phyloP scores from a whole-genome alignment of 1,284 basidiomycete species.

The Coniferiporia weirii region DNA sequence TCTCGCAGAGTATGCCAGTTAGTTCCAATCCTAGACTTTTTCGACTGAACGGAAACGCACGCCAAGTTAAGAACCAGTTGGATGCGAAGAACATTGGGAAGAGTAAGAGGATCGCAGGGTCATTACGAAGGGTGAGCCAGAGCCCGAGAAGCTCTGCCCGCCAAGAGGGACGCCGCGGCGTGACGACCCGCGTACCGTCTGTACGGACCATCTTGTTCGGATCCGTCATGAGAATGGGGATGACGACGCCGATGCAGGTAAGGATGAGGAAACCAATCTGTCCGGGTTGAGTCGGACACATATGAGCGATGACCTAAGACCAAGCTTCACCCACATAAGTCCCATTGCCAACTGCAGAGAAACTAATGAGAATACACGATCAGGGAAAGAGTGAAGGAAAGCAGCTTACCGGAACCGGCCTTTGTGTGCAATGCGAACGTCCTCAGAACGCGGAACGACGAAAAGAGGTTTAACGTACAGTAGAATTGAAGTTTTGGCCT shows the following conservation, averaged over 20 bases:
- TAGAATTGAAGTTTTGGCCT: conserved; percentile 43
- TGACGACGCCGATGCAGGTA: conserved; percentile 29
- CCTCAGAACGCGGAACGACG: not conserved
- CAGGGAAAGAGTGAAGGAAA: not conserved
- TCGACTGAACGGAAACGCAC: conserved; percentile 7
- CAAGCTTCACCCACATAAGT: conserved; percentile 25
- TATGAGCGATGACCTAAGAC: not conserved
- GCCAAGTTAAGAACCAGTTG: conserved; percentile 38
- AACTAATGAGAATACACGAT: not conserved
- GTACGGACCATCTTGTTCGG: conserved; percentile 33
- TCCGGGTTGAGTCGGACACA: conserved; percentile 2
- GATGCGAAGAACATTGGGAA: conserved; percentile 36
- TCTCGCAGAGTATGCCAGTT: not conserved
- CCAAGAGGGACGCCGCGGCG: conserved; percentile 31
- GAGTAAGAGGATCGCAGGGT: conserved; percentile 33
- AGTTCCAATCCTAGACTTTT: not conserved
- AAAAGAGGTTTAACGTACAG: conserved; percentile 23
- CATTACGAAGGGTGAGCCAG: conserved; percentile 30
- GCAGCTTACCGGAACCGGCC: not conserved
- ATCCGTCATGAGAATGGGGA: conserved; percentile 31
- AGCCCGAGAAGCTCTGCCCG: conserved; percentile 31
- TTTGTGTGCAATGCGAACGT: not conserved
- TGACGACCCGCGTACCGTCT: conserved; percentile 31
- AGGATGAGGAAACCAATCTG: conserved; percentile 34
- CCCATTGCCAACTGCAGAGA: conserved; percentile 24